phyloP scores from a whole-genome alignment of 768 basidiomycete genomes.

The Exsudoporus frostii region DNA sequence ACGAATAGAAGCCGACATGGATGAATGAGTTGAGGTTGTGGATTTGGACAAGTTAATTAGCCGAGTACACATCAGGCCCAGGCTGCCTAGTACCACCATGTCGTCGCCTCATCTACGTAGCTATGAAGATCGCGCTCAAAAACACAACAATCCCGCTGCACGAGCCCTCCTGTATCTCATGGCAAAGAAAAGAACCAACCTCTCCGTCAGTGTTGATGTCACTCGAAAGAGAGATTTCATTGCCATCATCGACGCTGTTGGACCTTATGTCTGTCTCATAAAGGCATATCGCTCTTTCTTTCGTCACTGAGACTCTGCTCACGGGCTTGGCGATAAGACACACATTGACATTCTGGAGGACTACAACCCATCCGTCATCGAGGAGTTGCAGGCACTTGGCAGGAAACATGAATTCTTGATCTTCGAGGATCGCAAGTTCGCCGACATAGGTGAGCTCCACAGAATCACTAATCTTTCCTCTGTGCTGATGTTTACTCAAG shows the following conservation, averaged over 20 bases:
- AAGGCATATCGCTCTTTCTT: constrained; percentile 56
- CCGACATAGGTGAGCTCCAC: constrained; percentile 79
- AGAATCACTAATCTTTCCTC: not conserved
- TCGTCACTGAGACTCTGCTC: constrained; percentile 16
- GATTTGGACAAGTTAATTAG: not conserved
- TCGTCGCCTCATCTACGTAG: constrained; percentile 44
- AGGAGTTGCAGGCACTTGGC: constrained; percentile 66
- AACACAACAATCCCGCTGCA: constrained; percentile 72
- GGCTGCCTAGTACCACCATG: constrained; percentile 9
- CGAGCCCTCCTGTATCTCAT: constrained; percentile 76
- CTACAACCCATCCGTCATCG: constrained; percentile 71
- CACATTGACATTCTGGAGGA: constrained; percentile 96
- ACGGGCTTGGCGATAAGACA: constrained; percentile 56
- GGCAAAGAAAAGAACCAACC: constrained; percentile 84
- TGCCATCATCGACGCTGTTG: constrained; percentile 83
- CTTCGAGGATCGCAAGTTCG: constrained; percentile 98
- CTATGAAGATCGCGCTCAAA: constrained; percentile 59
- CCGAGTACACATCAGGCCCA: not conserved
- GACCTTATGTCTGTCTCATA: constrained; percentile 87
- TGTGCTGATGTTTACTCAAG: constrained; percentile 39
- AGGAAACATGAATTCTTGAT: constrained; percentile 88
- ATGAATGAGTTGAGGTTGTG: not conserved
- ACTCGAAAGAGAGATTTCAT: constrained; percentile 76
- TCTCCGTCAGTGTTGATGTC: constrained; percentile 96
- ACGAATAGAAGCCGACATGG: constrained; percentile 35